Conservation (phyloP, 257 asterid genomes). For the Nicotiana benthamiana region DNA sequence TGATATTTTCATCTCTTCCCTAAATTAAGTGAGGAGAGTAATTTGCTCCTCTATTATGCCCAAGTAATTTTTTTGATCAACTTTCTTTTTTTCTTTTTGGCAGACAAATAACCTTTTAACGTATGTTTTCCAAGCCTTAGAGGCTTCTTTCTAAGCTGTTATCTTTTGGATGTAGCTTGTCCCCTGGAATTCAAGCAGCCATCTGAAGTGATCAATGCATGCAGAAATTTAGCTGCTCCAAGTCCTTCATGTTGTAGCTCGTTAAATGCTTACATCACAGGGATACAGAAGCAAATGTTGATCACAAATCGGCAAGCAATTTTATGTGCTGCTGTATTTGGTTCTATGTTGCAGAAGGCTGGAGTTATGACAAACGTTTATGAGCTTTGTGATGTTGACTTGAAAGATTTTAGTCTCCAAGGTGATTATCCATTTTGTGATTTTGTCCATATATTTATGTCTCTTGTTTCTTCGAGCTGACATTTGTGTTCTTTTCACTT, state of each 20-base stretch:
- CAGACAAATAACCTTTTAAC: background rate
- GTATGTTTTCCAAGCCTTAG: background rate
- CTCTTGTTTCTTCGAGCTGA: conserved; percentile 21
- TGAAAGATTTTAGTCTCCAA: conserved; percentile 96
- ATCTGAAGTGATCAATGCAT: conserved; percentile 66
- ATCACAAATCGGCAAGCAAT: conserved; percentile 94
- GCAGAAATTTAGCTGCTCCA: conserved; percentile 70
- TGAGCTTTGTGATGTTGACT: conserved; percentile 91
- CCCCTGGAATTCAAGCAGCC: conserved; percentile 82
- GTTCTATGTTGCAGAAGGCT: conserved; percentile 79
- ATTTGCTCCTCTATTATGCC: background rate
- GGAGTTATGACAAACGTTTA: conserved; percentile 82
- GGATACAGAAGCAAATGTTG: conserved; percentile 81
- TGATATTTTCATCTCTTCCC: background rate
- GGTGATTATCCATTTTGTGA: conserved; percentile 34
- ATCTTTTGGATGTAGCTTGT: conserved; percentile 50
- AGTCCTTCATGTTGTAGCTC: conserved; percentile 90
- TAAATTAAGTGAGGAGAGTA: background rate
- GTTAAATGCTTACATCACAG: conserved; percentile 56
- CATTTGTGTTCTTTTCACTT: conserved; percentile 1
- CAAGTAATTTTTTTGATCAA: background rate
- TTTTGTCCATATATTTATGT: conserved; percentile 2
- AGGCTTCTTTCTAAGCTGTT: background rate
- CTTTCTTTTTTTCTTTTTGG: no score
- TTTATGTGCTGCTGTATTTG: conserved; percentile 69